These are phyloP conservation scores for Colletotrichum tofieldiae DNA, from an alignment of 2,329 filamentous ascomycete genomes.

Conservation along the genomic window DNA sequence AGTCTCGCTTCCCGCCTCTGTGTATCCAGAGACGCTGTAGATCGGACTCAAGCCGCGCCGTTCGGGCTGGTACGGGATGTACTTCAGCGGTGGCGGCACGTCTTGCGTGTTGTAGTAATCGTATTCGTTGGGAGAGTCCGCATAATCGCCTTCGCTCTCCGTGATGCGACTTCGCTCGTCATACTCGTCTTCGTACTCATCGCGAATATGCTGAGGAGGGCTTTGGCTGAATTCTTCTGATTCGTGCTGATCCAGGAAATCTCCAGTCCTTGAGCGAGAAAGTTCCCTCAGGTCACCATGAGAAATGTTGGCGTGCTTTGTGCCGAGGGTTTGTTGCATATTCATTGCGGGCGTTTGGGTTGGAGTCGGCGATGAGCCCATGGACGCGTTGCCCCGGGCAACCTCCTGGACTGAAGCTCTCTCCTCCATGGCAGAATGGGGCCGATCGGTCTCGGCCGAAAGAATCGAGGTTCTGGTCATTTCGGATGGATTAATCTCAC, in stretches of 20 bases:
- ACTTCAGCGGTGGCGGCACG: conserved; percentile 75
- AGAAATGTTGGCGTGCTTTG: conserved; percentile 76
- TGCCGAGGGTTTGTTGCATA: conserved; percentile 75
- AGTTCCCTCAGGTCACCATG: conserved; percentile 72
- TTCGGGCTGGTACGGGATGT: conserved; percentile 78
- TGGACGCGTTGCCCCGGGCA: conserved; percentile 69
- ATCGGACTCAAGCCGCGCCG: conserved; percentile 87
- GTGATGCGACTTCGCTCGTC: conserved; percentile 31
- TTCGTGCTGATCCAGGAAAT: conserved; percentile 60
- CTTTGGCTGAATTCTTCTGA: conserved; percentile 58
- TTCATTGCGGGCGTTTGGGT: conserved; percentile 66
- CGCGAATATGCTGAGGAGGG: conserved; percentile 51
- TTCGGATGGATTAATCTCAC: conserved; percentile 88
- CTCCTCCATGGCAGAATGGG: conserved; percentile 77
- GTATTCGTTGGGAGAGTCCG: conserved; percentile 59
- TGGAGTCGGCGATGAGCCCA: conserved; percentile 76
- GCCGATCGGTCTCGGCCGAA: conserved; percentile 83
- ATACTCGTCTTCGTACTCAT: conserved; percentile 62
- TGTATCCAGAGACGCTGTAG: conserved; percentile 92
- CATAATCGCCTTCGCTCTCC: conserved; percentile 52
- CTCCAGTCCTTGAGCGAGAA: conserved; percentile 55
- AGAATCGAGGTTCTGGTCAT: conserved; percentile 90
- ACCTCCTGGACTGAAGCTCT: conserved; percentile 75
- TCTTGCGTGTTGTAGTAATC: conserved; percentile 73
- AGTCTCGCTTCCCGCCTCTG: conserved; percentile 75